A percentile compares a stretch with the other conserved stretches of the same genome.
phyloP scores from a whole-genome alignment of 2,329 filamentous ascomycete genomes.

The Mycogone perniciosa region DNA sequence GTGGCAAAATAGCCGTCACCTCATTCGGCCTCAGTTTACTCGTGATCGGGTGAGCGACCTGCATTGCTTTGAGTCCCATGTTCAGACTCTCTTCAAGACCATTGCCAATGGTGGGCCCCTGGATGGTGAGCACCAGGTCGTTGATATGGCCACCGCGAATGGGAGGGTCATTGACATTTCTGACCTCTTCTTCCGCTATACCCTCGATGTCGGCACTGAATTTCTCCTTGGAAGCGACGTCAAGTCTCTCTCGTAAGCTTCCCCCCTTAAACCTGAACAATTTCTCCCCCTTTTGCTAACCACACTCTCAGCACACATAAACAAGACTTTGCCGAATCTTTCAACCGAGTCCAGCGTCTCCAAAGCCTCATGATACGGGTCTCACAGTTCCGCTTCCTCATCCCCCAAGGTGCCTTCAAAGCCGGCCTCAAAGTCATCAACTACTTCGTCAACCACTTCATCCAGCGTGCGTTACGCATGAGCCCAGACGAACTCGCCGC shows the following conservation, averaged over 20 bases:
- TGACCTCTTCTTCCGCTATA: slow-evolving; percentile 77
- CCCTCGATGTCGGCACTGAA: slow-evolving; percentile 78
- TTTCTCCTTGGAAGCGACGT: slow-evolving; percentile 78
- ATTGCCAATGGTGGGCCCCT: slow-evolving; percentile 54
- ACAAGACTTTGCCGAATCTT: slow-evolving; percentile 71
- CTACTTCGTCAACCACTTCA: slow-evolving; percentile 68
- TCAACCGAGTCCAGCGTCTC: slow-evolving; percentile 68
- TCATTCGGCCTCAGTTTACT: slow-evolving; percentile 82
- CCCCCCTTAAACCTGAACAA: neutral
- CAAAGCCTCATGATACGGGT: slow-evolving; percentile 62
- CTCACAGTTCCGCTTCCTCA: slow-evolving; percentile 53
- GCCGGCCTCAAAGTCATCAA: slow-evolving; percentile 62
- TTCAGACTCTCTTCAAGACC: slow-evolving; percentile 64
- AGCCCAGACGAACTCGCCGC: slow-evolving; percentile 63
- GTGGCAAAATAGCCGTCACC: slow-evolving; percentile 75
- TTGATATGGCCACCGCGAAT: slow-evolving; percentile 57
- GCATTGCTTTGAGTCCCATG: slow-evolving; percentile 72
- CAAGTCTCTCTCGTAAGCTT: slow-evolving; percentile 46
- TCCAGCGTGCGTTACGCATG: slow-evolving; percentile 65
- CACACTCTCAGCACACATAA: slow-evolving; percentile 41
- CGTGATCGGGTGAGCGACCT: slow-evolving; percentile 78
- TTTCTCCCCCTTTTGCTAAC: neutral
- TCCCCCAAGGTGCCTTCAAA: slow-evolving; percentile 62
- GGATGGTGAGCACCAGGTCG: slow-evolving; percentile 54
- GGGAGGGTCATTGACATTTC: slow-evolving; percentile 61